A percentile compares a stretch with the other conserved stretches of the same genome.
Evolutionary conservation across 768 basidiomycete species (phyloP).

Genomic region (Epithele typhae): DNA sequence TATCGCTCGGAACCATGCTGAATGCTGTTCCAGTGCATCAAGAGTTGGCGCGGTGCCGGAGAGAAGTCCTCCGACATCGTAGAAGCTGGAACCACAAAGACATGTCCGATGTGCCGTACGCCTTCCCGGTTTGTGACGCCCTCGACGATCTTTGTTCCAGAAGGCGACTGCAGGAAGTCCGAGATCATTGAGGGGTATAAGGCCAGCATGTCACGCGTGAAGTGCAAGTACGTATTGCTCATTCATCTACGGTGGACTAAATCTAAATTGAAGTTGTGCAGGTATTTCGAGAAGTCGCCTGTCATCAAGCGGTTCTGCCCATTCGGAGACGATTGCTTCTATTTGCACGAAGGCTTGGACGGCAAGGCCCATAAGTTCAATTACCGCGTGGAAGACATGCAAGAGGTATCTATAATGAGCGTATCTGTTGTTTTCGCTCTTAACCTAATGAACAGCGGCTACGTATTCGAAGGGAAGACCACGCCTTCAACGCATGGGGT

Average conservation of each 20-base stretch:
- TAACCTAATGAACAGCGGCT: too few relatives aligned
- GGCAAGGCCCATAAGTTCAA: slow-evolving; percentile 56
- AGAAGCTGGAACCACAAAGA: slow-evolving; percentile 60
- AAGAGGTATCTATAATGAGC: too few relatives aligned
- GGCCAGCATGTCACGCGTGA: slow-evolving; percentile 65
- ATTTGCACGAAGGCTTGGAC: slow-evolving; percentile 63
- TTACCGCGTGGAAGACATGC: slow-evolving; percentile 34
- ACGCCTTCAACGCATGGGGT: neutral
- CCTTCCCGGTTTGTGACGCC: slow-evolving; percentile 68
- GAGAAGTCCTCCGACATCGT: slow-evolving; percentile 49
- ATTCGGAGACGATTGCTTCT: slow-evolving; percentile 80
- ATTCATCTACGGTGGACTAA: too few relatives aligned
- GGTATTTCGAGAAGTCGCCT: slow-evolving; percentile 59
- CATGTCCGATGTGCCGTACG: slow-evolving; percentile 74
- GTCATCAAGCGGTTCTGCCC: slow-evolving; percentile 57
- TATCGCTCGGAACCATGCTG: neutral
- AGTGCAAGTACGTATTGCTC: slow-evolving; percentile 57
- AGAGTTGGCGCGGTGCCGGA: slow-evolving; percentile 66
- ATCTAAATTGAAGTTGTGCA: slow-evolving; percentile 19
- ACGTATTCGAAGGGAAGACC: too few relatives aligned
- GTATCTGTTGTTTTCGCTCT: too few relatives aligned
- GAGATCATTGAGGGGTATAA: slow-evolving; percentile 55
- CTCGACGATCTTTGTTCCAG: slow-evolving; percentile 61
- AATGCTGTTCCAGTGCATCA: slow-evolving; percentile 56
- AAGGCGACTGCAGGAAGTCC: slow-evolving; percentile 49